Evolutionary conservation across 768 basidiomycete genomes (phyloP).

Genomic region (Suillus clintonianus): DNA sequence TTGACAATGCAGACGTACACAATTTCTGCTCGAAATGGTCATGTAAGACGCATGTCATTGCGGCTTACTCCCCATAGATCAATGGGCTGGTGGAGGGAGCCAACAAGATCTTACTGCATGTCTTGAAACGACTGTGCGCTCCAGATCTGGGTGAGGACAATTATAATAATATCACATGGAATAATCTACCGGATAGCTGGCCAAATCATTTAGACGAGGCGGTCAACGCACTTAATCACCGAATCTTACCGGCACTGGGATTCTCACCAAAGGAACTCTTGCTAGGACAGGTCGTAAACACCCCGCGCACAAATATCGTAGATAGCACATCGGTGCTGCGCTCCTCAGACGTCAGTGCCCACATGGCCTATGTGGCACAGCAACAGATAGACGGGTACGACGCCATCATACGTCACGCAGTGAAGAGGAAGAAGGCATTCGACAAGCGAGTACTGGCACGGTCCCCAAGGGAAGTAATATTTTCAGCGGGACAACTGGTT

Average conservation of each 20-base stretch:
- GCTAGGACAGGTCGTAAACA: conserved; percentile 33
- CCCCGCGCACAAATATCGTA: neutral
- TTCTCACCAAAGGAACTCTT: conserved; percentile 37
- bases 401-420: conserved; percentile 21
- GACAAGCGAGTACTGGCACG: too few species aligned
- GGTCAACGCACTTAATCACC: conserved; percentile 16
- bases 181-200: conserved; percentile 24
- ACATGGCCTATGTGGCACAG: conserved; percentile 33
- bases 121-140: too few species aligned
- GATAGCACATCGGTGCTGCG: neutral
- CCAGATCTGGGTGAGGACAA: too few species aligned
- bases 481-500: too few species aligned
- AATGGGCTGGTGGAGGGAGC: too few species aligned
- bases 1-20: conserved; percentile 17
- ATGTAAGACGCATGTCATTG: conserved; percentile 11
- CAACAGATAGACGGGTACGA: conserved; percentile 33
- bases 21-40: neutral
- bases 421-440: conserved; percentile 27
- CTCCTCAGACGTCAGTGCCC: conserved; percentile 10
- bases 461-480: too few species aligned
- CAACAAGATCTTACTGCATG: too few species aligned
- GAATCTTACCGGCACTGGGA: too few species aligned
- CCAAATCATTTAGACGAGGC: conserved; percentile 4
- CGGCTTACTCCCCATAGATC: conserved; percentile 29
- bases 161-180: conserved; percentile 2